A percentile compares a stretch with the other conserved stretches of the same genome.
Evolutionary conservation across 257 asterid species (phyloP).

Genomic region (Solanum medicagineum): DNA sequence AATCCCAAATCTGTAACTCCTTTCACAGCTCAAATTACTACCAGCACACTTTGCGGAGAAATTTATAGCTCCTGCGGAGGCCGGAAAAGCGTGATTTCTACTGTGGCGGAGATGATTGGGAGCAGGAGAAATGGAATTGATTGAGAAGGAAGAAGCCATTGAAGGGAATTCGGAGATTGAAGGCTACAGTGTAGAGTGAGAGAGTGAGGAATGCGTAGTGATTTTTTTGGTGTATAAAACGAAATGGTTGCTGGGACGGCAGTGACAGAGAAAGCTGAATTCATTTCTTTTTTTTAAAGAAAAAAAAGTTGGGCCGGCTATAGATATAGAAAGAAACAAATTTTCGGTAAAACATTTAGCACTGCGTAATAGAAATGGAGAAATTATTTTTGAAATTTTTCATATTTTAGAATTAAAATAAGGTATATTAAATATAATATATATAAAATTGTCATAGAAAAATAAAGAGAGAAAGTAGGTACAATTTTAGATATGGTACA

Average conservation of each 20-base stretch:
- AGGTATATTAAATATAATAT: no score
- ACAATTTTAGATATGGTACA: no score
- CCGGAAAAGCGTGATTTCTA: background rate
- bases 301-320: no score
- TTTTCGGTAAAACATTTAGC: no score
- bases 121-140: background rate
- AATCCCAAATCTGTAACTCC: constrained; percentile 11
- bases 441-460: no score
- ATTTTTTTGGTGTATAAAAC: background rate
- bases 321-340: no score
- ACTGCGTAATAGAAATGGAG: no score
- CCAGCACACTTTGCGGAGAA: constrained; percentile 1
- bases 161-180: background rate
- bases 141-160: constrained; percentile 27
- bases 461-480: no score
- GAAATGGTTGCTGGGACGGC: constrained; percentile 13
- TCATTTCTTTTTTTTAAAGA: no score
- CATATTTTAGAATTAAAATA: no score
- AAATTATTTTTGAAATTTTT: no score
- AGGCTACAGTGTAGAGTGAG: background rate
- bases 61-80: background rate
- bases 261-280: background rate
- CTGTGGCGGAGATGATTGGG: background rate
- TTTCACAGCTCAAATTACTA: constrained; percentile 3
- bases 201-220: background rate